Base-by-base conservation (phyloP, 139 green algal species). In the Dunaliella primolecta region DNA sequence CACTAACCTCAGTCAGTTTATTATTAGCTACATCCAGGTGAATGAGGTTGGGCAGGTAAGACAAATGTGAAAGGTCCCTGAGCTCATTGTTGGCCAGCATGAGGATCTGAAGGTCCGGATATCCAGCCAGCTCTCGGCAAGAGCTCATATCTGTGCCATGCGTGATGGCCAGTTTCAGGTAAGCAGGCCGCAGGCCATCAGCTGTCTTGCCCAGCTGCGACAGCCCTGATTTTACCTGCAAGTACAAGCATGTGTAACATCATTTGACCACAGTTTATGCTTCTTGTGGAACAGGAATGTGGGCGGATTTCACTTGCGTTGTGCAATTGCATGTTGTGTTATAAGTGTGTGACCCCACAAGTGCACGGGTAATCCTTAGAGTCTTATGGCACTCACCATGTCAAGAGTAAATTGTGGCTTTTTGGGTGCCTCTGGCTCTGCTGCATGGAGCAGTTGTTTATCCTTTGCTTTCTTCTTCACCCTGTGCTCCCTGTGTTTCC, bases 21-120 rank as follows among this genome's bases (percentile, higher is more conserved):
- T 93, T 94, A 32, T 82, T 75, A 15, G 89, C 89, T 36, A 88
- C 89, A 75, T 94, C 89, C 30, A 94, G 57, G 56, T 83, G 23
- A 15, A 86, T 88, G 27, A 94, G 84, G 75, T 90, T 85, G 20
- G 81, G 75, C n/a, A 94, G 85, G 7, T 38, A 31, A 3, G 76
- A 78, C 74, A 94, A 85, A 0, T 64, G 21, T 7, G 36, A 25
- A 25, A 93, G 72, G 31, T 89, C 84, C 0, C 72, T 87, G 20
- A 94, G 82, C 25, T 88, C 72, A 64, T 94, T 94, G 75, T 87
- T 81, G 27, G 24, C 0, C 3, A 94, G 74, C 2, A 85, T 34
- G 30, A 93, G n/a, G 0, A 80, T 78, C 85, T 93, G 91, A 36
- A 94, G 84, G 84, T 90, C 80, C n/a, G 36, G 81, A 46, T 86